A percentile compares a stretch with the other conserved stretches of the same genome.
Evolutionary conservation across 441 rosid genomes (phyloP).

Genomic region (Bocquillonia castaneifolia): DNA sequence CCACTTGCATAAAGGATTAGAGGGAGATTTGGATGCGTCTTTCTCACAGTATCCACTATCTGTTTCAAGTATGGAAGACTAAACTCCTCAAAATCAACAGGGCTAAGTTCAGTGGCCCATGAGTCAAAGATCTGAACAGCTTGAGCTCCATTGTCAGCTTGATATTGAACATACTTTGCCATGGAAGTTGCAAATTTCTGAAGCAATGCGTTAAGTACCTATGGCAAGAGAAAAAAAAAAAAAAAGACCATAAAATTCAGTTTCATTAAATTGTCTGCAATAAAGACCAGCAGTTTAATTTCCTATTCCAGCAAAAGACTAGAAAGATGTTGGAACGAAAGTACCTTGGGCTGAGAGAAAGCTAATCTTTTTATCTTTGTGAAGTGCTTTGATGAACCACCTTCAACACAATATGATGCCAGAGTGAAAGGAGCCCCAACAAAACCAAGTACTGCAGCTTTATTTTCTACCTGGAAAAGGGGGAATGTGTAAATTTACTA

Average conservation of each 20-base stretch:
- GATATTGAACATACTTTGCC: conserved; percentile 75
- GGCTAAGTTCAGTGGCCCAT: conserved; percentile 97
- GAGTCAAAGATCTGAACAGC: conserved; percentile 97
- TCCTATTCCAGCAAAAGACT: not conserved
- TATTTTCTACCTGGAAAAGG: conserved; percentile 55
- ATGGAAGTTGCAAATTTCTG: conserved; percentile 79
- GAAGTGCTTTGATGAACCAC: conserved; percentile 94
- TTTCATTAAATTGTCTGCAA: not conserved
- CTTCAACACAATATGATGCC: conserved; percentile 89
- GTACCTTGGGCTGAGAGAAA: conserved; percentile 85
- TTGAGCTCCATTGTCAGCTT: conserved; percentile 88
- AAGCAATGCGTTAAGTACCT: conserved; percentile 85
- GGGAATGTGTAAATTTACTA: not conserved
- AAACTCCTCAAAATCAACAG: conserved; percentile 86
- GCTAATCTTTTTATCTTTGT: conserved; percentile 74
- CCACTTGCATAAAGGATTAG: conserved; percentile 87
- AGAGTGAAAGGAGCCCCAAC: conserved; percentile 97
- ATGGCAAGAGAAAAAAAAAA: conserved; percentile 9
- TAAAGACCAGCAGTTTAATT: not conserved
- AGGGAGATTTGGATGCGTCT: conserved; percentile 85
- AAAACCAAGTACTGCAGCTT: conserved; percentile 87
- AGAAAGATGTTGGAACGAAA: not conserved
- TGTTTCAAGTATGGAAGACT: conserved; percentile 86
- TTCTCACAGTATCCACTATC: conserved; percentile 73
- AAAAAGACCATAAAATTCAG: conserved; percentile 8